Evolutionary conservation across 2,329 filamentous ascomycete genomes (phyloP), one percentile per base, ranked within the genome.

Genomic region (Epicoccum sorghinum): DNA sequence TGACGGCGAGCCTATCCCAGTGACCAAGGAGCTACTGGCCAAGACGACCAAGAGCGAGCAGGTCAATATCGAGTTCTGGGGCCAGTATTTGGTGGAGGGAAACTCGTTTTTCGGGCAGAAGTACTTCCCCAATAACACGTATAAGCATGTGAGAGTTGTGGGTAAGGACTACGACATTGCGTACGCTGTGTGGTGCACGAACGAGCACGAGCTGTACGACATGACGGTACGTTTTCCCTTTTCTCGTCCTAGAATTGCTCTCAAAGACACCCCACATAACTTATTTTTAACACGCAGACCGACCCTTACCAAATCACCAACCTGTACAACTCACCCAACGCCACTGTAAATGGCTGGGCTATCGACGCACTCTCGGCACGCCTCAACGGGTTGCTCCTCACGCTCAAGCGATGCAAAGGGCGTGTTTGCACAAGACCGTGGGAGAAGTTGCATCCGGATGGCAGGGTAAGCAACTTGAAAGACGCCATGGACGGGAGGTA

Each of bases 181-280:
- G 56, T 90, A 90, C 61, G 81, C 85, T 0, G 84, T 89, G 0
- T 90, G 87, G 86, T 90, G 88, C 62, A 88, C 76, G 6, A 85
- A 86, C 47, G 86, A 89, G 61, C 82, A 84, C 49, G 86, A 90
- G 68, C 78, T 89, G 4, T 90, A 89, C 65, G 81, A 89, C 57
- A 68, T 88, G 40, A 81, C 77, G 63, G 84, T 83, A 68, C 56
- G 75, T 9, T 29, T 7, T 2, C 27, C 27, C 27, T 29, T n/a
- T n/a, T n/a, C n/a, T n/a, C n/a, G n/a, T n/a, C n/a, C n/a, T n/a
- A n/a, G n/a, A n/a, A n/a, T n/a, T n/a, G n/a, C n/a, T n/a, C n/a
- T n/a, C 18, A 18, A 18, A 18, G 18, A 18, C 18, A 18, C 18
- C 18, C 18, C 1, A 18, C 1, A 1, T 18, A 3, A 12, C 14